These are phyloP conservation scores for Torrubiella hemipterigena DNA, from an alignment of 2,329 filamentous ascomycete genomes.

Conservation along the genomic window DNA sequence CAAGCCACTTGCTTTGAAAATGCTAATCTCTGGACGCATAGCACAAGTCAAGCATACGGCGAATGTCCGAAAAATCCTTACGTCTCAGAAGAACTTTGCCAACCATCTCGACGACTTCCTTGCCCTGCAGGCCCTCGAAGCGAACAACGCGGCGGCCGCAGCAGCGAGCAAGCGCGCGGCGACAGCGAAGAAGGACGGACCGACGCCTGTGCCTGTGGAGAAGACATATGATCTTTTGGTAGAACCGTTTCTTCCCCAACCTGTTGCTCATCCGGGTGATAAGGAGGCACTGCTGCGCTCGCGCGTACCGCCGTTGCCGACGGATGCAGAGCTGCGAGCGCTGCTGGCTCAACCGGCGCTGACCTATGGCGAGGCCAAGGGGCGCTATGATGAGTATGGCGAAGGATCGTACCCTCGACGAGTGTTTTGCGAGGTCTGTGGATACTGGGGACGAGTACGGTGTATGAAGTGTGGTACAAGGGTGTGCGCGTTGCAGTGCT, in stretches of 20 bases:
- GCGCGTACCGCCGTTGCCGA: constrained; percentile 44
- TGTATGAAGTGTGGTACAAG: constrained; percentile 69
- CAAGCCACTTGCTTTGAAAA: no score
- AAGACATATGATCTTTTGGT: constrained; percentile 19
- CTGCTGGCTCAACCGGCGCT: constrained; percentile 54
- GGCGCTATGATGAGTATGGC: no score
- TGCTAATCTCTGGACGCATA: constrained; percentile 9
- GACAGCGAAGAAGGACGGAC: constrained; percentile 1
- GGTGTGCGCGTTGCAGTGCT: constrained; percentile 66
- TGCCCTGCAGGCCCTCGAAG: constrained; percentile 41
- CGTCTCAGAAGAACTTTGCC: constrained; percentile 71
- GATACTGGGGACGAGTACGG: constrained; percentile 67
- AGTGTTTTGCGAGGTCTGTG: constrained; percentile 67
- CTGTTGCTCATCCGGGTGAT: constrained; percentile 34
- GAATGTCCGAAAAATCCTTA: constrained; percentile 64
- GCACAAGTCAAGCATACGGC: constrained; percentile 48
- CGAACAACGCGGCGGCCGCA: constrained; percentile 19
- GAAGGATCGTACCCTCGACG: constrained; percentile 41
- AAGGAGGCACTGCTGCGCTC: constrained; percentile 45
- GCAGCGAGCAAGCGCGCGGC: constrained; percentile 8
- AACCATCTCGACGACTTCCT: constrained; percentile 75
- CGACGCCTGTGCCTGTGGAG: no score
- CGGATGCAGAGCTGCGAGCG: constrained; percentile 48
- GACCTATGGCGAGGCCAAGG: constrained; percentile 53
- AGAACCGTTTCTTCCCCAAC: constrained; percentile 18